Conservation (phyloP, 1,284 basidiomycete genomes). For the Ustilago lituana region DNA sequence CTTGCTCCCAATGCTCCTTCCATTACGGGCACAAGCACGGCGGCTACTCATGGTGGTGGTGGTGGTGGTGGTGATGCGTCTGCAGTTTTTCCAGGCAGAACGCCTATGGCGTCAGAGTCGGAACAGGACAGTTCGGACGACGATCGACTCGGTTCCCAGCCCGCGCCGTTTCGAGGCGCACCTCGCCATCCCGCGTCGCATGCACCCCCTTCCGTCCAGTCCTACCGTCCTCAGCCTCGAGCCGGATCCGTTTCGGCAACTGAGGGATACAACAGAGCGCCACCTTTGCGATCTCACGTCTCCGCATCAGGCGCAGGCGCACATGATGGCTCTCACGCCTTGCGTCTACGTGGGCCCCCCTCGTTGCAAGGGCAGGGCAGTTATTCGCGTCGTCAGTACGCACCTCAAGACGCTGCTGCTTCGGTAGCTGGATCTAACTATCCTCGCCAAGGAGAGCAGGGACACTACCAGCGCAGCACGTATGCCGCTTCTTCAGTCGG, state of each 20-base stretch:
- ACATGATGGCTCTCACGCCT: slow-evolving; percentile 9
- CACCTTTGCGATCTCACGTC: slow-evolving; percentile 30
- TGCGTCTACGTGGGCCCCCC: slow-evolving; percentile 27
- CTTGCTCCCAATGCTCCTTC: slow-evolving; percentile 37
- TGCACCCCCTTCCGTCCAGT: slow-evolving; percentile 26
- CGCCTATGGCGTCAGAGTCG: slow-evolving; percentile 37
- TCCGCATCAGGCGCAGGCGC: slow-evolving; percentile 14
- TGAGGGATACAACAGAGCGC: slow-evolving; percentile 25
- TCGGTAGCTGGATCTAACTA: slow-evolving; percentile 34
- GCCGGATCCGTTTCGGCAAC: slow-evolving; percentile 32
- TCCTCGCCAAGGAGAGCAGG: slow-evolving; percentile 27
- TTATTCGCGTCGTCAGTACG: slow-evolving; percentile 29
- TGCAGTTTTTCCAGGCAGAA: slow-evolving; percentile 25
- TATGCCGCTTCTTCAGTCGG: slow-evolving; percentile 59
- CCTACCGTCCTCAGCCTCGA: slow-evolving; percentile 33
- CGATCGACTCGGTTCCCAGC: slow-evolving; percentile 30
- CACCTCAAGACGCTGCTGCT: slow-evolving; percentile 31
- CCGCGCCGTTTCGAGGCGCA: slow-evolving; percentile 21
- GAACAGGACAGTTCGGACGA: slow-evolving; percentile 32
- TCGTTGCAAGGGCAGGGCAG: slow-evolving; percentile 33
- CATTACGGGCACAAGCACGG: slow-evolving; percentile 42
- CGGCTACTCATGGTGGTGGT: too few relatives aligned
- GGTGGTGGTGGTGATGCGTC: slow-evolving; percentile 28
- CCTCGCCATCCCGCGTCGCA: slow-evolving; percentile 19
- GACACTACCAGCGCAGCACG: slow-evolving; percentile 36